Conservation (phyloP, 1,284 basidiomycete species). For the Marasmius fiardii region DNA sequence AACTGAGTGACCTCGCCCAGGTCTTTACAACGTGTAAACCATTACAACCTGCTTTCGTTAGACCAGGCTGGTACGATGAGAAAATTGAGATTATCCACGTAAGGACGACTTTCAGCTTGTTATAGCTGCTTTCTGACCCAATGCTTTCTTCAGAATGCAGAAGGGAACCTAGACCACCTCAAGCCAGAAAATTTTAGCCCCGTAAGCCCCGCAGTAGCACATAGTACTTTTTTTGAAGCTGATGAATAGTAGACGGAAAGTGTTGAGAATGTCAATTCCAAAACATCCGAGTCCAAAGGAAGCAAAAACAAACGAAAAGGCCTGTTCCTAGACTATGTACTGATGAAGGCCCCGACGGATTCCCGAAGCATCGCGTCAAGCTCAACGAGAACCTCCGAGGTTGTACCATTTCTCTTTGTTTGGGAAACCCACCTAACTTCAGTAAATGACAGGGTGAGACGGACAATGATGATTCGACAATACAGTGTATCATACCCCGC, state of each 20-base stretch:
- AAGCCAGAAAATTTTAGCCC: not conserved
- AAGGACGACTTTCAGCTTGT: not conserved
- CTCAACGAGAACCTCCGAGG: not conserved
- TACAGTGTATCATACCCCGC: no score
- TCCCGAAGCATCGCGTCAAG: not conserved
- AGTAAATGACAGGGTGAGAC: not conserved
- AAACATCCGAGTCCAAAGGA: not conserved
- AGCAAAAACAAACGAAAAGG: not conserved
- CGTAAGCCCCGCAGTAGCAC: no score
- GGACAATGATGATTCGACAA: not conserved
- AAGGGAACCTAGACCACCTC: not conserved
- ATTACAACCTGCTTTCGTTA: constrained; percentile 28
- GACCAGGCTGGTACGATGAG: constrained; percentile 52
- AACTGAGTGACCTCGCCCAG: constrained; percentile 35
- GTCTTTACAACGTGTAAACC: constrained; percentile 42
- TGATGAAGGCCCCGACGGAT: not conserved
- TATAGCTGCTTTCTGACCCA: no score
- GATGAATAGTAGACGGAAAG: no score
- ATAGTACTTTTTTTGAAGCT: no score
- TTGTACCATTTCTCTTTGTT: not conserved
- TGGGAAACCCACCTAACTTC: not conserved
- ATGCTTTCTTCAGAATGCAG: not conserved
- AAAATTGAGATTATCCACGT: not conserved
- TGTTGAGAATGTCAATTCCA: not conserved
- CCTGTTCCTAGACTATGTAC: not conserved